phyloP scores from a whole-genome alignment of 2,329 filamentous ascomycete species.

The Aspergillus sp. region DNA sequence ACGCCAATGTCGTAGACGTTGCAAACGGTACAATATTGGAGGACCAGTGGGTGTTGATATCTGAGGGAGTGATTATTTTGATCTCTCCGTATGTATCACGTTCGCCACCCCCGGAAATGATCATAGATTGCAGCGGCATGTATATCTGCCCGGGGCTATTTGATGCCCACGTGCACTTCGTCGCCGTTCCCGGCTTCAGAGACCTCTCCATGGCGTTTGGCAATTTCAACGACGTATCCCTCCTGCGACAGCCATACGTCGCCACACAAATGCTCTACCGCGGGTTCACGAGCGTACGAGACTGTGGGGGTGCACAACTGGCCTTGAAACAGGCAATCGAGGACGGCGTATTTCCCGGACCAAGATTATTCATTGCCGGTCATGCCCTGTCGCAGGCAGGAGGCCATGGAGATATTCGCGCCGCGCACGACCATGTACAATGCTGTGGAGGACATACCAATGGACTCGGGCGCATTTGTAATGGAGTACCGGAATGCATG shows the following conservation, averaged over 20 bases:
- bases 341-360: slow-evolving; percentile 58
- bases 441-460: slow-evolving; percentile 52
- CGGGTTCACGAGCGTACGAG: slow-evolving; percentile 61
- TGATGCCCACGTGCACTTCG: slow-evolving; percentile 30
- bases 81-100: too few species aligned
- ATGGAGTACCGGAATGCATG: slow-evolving; percentile 59
- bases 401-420: slow-evolving; percentile 57
- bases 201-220: slow-evolving; percentile 25
- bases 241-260: slow-evolving; percentile 24
- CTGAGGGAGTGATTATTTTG: too few species aligned
- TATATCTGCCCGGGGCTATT: slow-evolving; percentile 30
- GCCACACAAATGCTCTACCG: slow-evolving; percentile 53
- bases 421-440: slow-evolving; percentile 39
- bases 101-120: neutral
- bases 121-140: slow-evolving; percentile 21
- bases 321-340: slow-evolving; percentile 56
- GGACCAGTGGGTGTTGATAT: slow-evolving; percentile 7
- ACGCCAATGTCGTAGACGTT: slow-evolving; percentile 28
- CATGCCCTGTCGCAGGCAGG: slow-evolving; percentile 60
- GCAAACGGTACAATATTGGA: slow-evolving; percentile 17
- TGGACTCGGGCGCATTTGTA: slow-evolving; percentile 48
- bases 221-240: slow-evolving; percentile 24
- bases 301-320: slow-evolving; percentile 58
- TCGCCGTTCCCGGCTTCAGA: slow-evolving; percentile 26
- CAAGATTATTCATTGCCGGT: slow-evolving; percentile 57